Base-by-base conservation (phyloP, 495 filamentous ascomycete species). In the Aspergillus bertholletiae region DNA sequence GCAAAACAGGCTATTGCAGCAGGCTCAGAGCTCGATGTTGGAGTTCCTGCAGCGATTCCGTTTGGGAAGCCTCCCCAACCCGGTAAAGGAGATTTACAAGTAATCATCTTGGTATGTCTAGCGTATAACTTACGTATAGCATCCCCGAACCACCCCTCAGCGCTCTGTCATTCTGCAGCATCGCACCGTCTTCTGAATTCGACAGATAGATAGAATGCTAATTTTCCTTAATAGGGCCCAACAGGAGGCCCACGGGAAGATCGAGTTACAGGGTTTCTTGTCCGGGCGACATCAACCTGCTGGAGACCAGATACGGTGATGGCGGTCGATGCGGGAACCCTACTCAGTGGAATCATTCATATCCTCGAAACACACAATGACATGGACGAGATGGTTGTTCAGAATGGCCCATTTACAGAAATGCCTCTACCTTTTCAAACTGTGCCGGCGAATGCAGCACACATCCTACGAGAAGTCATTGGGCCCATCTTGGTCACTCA, bases 401-500 rank as follows among this genome's bases (percentile, higher is more conserved):
- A 66, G 18, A 41, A 63, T 5, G 84, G 84, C 1, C 90, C 94
- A 0, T 97, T 98, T 68, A 74, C 80, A 9, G 90, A 90, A 2
- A 72, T 96, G 9, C 71, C 83, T 26, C 66, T 96, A 7, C 84
- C 85, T 0, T 68, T 79, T 55, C 56, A 70, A 28, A 84, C 75
- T 4, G 72, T 89, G 0, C 74, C 82, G 17, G 86, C 88, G 40
- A 97, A 96, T 67, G 95, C 89, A 7, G 80, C 84, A 5, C 77
- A 95, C 62, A 75, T 97, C 27, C 83, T 90, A 30, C 80, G 84
- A 44, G 80, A 86, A 48, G 77, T 96, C 27, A 83, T 98, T 35
- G 90, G 90, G 21, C 87, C 92, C 0, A 92, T 90, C 58, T 78
- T 97, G 24, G 90, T 98, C 54, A 97, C 93, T 0, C 93, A 98